Evolutionary conservation across 495 filamentous ascomycete species (phyloP).

Genomic region (Immersiella caudata): DNA sequence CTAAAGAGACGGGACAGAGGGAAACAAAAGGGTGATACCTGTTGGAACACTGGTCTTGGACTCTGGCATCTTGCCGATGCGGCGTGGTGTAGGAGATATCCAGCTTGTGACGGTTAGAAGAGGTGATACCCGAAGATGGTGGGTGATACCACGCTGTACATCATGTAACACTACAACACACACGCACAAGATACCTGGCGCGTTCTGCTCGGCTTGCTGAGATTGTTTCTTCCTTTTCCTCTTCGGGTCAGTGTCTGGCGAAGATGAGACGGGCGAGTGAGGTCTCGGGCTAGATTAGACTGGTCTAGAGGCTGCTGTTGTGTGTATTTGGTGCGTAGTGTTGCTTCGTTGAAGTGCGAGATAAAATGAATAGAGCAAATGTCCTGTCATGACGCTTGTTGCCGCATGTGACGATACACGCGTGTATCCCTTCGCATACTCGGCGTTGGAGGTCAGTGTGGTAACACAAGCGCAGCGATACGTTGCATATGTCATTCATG

Average conservation of each 20-base stretch:
- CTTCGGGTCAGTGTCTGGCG: not conserved
- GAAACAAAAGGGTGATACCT: constrained; percentile 15
- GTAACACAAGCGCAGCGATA: too few species aligned
- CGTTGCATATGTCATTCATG: too few species aligned
- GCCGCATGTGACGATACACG: too few species aligned
- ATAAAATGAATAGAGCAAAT: too few species aligned
- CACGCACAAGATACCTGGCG: constrained; percentile 7
- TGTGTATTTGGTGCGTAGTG: not conserved
- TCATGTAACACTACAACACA: constrained; percentile 8
- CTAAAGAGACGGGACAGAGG: not conserved
- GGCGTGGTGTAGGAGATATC: not conserved
- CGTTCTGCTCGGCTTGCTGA: constrained; percentile 4
- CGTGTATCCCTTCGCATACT: too few species aligned
- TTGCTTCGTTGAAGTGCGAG: too few species aligned
- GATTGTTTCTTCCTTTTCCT: not conserved
- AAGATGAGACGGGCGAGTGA: not conserved
- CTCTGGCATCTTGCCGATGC: not conserved
- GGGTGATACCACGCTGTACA: constrained; percentile 3
- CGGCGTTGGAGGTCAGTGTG: too few species aligned
- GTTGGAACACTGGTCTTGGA: constrained; percentile 1
- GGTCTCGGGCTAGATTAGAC: not conserved
- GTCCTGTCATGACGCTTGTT: too few species aligned
- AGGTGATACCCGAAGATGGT: not conserved
- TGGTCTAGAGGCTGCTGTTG: not conserved
- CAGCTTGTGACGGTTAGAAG: not conserved